A percentile compares a stretch with the other conserved stretches of the same genome.
Conservation (phyloP, 768 basidiomycete genomes). For the Agaricus sinodeliciosus region DNA sequence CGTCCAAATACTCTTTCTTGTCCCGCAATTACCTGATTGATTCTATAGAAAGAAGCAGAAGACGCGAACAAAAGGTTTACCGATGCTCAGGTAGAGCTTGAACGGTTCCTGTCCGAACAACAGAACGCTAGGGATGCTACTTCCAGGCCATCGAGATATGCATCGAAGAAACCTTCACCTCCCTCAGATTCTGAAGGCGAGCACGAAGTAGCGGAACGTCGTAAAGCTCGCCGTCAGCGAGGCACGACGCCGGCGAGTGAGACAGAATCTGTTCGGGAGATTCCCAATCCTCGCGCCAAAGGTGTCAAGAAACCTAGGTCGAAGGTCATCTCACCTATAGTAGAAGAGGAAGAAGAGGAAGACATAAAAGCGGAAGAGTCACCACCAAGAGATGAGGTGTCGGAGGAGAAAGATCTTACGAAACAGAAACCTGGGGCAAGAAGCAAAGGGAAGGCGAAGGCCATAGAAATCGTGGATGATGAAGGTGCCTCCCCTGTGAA, state of each 20-base stretch:
- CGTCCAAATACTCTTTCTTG: background rate
- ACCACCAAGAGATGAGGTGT: conserved; percentile 13
- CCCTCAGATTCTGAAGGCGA: conserved; percentile 14
- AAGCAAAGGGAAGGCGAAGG: background rate
- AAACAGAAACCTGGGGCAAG: conserved; percentile 10
- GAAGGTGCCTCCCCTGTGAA: conserved; percentile 13
- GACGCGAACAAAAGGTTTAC: conserved; percentile 26
- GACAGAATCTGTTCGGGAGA: conserved; percentile 16
- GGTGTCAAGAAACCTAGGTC: conserved; percentile 9
- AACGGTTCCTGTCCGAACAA: conserved; percentile 38
- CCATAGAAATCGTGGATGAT: conserved; percentile 16
- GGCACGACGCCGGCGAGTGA: conserved; percentile 12
- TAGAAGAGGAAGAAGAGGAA: conserved; percentile 14
- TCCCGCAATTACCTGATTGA: background rate
- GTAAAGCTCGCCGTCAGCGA: conserved; percentile 10
- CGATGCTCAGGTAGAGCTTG: conserved; percentile 34
- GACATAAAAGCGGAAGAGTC: conserved; percentile 12
- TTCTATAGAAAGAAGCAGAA: conserved; percentile 31
- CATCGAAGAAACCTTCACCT: background rate
- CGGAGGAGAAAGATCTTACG: conserved; percentile 16
- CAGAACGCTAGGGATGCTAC: conserved; percentile 14
- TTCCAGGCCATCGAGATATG: background rate
- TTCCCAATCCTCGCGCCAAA: background rate
- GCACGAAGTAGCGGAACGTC: conserved; percentile 15
- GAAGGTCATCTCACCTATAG: conserved; percentile 14